Evolutionary conservation across 2,329 filamentous ascomycete genomes (phyloP).

Genomic region (Ophiostoma pallidulum): DNA sequence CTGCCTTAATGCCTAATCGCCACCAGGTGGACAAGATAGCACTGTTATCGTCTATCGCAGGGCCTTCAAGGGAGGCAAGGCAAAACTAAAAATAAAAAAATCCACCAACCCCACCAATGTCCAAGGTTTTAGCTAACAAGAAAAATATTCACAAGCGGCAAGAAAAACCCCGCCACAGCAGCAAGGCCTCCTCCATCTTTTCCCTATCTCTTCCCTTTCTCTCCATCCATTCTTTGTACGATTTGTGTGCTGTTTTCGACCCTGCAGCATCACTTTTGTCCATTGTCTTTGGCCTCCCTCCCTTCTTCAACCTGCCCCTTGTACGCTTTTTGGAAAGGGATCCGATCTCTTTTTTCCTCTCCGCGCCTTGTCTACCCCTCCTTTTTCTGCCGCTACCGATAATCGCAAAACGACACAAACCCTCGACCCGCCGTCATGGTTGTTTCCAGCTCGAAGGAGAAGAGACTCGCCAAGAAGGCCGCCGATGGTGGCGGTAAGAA

Average conservation of each 20-base stretch:
- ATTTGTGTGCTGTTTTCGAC: constrained; percentile 8
- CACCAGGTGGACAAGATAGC: background rate
- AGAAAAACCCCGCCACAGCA: constrained; percentile 11
- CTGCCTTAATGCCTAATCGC: constrained; percentile 13
- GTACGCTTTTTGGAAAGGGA: too few species aligned
- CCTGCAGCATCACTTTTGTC: constrained; percentile 9
- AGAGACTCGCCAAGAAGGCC: constrained; percentile 62
- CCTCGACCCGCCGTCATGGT: constrained; percentile 39
- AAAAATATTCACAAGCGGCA: constrained; percentile 9
- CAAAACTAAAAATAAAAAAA: constrained; percentile 8
- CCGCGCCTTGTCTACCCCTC: background rate
- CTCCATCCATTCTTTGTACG: constrained; percentile 8
- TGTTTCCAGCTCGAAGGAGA: constrained; percentile 62
- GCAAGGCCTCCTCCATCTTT: background rate
- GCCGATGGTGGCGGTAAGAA: constrained; percentile 70
- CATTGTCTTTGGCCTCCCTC: background rate
- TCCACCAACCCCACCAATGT: constrained; percentile 10
- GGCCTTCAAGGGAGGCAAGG: background rate
- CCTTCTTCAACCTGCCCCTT: too few species aligned
- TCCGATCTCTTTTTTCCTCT: background rate
- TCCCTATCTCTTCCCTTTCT: constrained; percentile 2
- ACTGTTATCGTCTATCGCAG: constrained; percentile 11
- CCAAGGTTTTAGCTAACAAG: constrained; percentile 10
- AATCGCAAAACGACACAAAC: too few species aligned
- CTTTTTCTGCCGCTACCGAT: too few species aligned